Evolutionary conservation across 345 rosid species (phyloP), one percentile per base, ranked within the genome.

Genomic region (Eucalyptus fibrosa): DNA sequence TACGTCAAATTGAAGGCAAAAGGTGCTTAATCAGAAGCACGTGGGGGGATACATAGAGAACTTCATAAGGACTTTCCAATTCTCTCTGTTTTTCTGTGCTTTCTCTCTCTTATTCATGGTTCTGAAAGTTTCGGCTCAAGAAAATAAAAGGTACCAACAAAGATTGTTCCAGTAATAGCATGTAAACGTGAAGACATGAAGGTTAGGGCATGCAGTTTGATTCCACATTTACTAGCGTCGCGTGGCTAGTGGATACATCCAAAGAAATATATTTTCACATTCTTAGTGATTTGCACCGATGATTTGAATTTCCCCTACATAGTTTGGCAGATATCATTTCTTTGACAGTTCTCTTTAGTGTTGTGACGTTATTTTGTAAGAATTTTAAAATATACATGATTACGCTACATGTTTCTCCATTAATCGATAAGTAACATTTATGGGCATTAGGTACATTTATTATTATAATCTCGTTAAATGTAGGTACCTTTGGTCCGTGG

Each of bases 1-100:
- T 95, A 96, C 88, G 92, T 87, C 8, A 86, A 83, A 44, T 83
- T 44, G 86, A 83, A 44, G 51, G 34, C 49, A 83, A 83, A 83
- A 44, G 51, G n/a, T 44, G 49, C 86, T 44, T 42, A 83, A 44
- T 23, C 30, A 23, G 30, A 42, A 83, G 49, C n/a, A 44, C 32
- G 32, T 18, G n/a, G 13, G n/a, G 18, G 37, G 12, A 85, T 26
- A 12, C 51, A 44, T 30, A 13, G 15, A 30, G 34, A 62, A 62
- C 32, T 14, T 62, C 5, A 62, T 62, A 30, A 62, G 72, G 72
- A 30, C 72, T 30, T 62, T 30, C 5, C 19, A 62, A 62, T 30
- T 19, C 26, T 30, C 34, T 30, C 32, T 62, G 34, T n/a, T 62
- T 62, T 62, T 30, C 34, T 62, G 72, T 62, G 9, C 32, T 62